These are phyloP conservation scores for Septoria linicola DNA, from an alignment of 2,329 filamentous ascomycete species.

Conservation along the genomic window DNA sequence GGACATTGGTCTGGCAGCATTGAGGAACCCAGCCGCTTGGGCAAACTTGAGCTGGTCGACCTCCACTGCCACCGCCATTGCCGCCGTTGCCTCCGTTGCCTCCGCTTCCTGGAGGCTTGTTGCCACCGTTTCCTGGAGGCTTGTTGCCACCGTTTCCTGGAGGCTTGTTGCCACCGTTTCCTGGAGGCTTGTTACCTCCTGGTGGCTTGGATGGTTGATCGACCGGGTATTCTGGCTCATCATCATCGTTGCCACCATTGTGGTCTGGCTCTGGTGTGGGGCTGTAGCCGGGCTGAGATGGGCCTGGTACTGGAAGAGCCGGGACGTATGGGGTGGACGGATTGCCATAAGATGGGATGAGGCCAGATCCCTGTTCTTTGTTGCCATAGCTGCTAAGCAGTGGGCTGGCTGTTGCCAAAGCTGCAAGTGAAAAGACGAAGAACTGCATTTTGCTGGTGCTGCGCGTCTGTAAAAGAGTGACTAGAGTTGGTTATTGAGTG, in stretches of 20 bases:
- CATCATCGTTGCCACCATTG: not conserved
- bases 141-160: not conserved
- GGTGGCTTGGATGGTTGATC: not conserved
- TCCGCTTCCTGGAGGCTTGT: not conserved
- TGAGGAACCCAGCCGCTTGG: conserved; percentile 3
- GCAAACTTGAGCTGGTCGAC: not conserved
- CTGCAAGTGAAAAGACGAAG: not conserved
- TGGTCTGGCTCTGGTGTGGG: not conserved
- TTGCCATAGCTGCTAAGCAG: not conserved
- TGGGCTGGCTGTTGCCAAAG: not conserved
- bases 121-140: not conserved
- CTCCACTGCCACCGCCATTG: not conserved
- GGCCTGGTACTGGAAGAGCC: not conserved
- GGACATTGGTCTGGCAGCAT: conserved; percentile 10
- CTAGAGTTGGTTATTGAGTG: not conserved
- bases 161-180: not conserved
- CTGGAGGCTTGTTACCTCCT: not conserved
- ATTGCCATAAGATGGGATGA: not conserved
- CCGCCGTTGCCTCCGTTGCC: not conserved
- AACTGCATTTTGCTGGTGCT: not conserved
- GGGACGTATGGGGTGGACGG: not conserved
- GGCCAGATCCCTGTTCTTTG: not conserved
- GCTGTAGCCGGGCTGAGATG: too few species aligned
- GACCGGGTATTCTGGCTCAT: too few species aligned
- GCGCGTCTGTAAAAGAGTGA: not conserved